Conservation (phyloP, 352 stramenopile genomes). For the Pythium coloratum region DNA sequence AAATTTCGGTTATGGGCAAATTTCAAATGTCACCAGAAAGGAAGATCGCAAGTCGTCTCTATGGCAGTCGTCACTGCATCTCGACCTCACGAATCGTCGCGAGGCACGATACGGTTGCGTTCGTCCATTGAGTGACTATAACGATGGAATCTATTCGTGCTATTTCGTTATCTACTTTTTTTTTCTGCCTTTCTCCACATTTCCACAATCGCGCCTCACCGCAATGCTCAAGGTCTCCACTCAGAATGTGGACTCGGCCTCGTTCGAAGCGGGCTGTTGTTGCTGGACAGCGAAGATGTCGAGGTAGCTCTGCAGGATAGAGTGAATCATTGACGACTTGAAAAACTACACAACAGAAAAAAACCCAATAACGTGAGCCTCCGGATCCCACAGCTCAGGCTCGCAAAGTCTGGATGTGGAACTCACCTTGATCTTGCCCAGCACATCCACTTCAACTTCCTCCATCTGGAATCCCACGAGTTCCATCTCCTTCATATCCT, state of each 20-base stretch:
- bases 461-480: constrained; percentile 27
- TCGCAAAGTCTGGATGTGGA: too few species aligned
- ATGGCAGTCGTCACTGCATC: too few species aligned
- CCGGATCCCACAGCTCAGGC: not conserved
- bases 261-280: constrained; percentile 5
- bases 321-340: constrained; percentile 22
- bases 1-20: not conserved
- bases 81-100: too few species aligned
- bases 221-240: not conserved
- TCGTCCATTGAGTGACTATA: too few species aligned
- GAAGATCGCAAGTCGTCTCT: not conserved
- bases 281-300: constrained; percentile 26
- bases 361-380: not conserved
- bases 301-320: constrained; percentile 23
- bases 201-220: not conserved
- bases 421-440: constrained; percentile 27
- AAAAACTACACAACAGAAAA: constrained; percentile 15
- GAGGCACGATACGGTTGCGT: too few species aligned
- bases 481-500: constrained; percentile 22
- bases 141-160: not conserved
- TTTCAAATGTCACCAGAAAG: too few species aligned
- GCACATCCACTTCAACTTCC: constrained; percentile 18
- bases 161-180: constrained; percentile 1
- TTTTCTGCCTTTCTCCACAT: not conserved
- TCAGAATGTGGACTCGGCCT: constrained; percentile 19